These are phyloP conservation scores for Naganishia randhawae DNA, from an alignment of 768 basidiomycete species.

Conservation along the genomic window DNA sequence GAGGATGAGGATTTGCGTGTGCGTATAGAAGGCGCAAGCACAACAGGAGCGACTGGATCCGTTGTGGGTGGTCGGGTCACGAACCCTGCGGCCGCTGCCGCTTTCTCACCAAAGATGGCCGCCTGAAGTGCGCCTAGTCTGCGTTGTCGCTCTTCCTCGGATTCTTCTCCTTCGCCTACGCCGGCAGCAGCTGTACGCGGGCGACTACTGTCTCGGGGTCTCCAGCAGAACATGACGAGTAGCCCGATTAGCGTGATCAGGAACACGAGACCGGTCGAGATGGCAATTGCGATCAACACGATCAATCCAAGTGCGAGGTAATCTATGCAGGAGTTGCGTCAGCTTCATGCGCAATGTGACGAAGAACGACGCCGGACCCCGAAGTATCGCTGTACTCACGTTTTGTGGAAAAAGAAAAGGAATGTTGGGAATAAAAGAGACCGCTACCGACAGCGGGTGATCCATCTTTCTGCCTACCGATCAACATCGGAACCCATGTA, in stretches of 20 bases:
- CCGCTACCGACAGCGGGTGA: conserved; percentile 67
- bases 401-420: conserved; percentile 61
- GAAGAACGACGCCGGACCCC: conserved; percentile 54
- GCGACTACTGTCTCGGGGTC: conserved; percentile 58
- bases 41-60: neutral
- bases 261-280: conserved; percentile 75
- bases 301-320: conserved; percentile 89
- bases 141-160: conserved; percentile 31
- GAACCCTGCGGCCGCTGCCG: conserved; percentile 20
- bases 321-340: conserved; percentile 54
- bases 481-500: conserved; percentile 73
- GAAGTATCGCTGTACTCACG: conserved; percentile 59
- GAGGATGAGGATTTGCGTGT: conserved; percentile 23
- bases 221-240: conserved; percentile 38
- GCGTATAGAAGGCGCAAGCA: neutral
- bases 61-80: neutral
- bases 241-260: conserved; percentile 46
- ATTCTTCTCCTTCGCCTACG: conserved; percentile 27
- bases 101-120: conserved; percentile 28
- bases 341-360: conserved; percentile 45
- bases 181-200: conserved; percentile 29
- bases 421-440: conserved; percentile 61
- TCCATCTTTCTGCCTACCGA: conserved; percentile 65
- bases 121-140: conserved; percentile 25
- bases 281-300: conserved; percentile 94